Evolutionary conservation across 2,329 filamentous ascomycete genomes (phyloP).

Genomic region (Amauroascus niger): DNA sequence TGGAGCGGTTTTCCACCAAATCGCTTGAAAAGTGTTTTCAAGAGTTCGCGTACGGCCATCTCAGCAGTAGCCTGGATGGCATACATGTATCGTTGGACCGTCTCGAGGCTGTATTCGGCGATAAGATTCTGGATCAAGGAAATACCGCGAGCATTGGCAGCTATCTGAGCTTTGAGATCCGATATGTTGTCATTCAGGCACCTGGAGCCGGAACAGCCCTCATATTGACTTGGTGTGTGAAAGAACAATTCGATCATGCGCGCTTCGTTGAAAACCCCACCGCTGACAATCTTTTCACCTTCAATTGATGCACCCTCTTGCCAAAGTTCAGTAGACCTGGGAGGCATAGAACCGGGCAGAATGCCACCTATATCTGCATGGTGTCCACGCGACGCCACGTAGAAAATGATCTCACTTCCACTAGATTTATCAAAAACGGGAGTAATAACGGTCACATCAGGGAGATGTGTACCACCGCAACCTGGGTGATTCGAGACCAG

Average conservation of each 20-base stretch:
- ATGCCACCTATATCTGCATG: conserved; percentile 81
- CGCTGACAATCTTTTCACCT: conserved; percentile 56
- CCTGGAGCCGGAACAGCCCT: conserved; percentile 67
- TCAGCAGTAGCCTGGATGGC: conserved; percentile 76
- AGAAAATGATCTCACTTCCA: conserved; percentile 59
- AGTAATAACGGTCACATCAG: conserved; percentile 68
- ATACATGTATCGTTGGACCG: conserved; percentile 75
- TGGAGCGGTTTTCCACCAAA: conserved; percentile 58
- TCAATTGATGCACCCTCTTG: conserved; percentile 42
- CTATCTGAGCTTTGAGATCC: conserved; percentile 77
- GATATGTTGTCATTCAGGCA: conserved; percentile 76
- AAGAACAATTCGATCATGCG: conserved; percentile 63
- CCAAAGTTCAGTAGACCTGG: conserved; percentile 39
- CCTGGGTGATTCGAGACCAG: conserved; percentile 71
- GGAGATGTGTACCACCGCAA: conserved; percentile 71
- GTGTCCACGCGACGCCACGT: conserved; percentile 69
- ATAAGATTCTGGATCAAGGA: conserved; percentile 65
- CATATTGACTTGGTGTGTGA: conserved; percentile 61
- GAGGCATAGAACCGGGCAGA: conserved; percentile 72
- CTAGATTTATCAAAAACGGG: conserved; percentile 55
- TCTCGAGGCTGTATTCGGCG: conserved; percentile 64
- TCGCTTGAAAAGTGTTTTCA: conserved; percentile 60
- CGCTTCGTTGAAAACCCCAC: conserved; percentile 68
- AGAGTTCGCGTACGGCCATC: conserved; percentile 59
- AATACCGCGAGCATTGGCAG: conserved; percentile 79